phyloP scores from a whole-genome alignment of 805 yeast genomes.

The Starmera dryadoides region DNA sequence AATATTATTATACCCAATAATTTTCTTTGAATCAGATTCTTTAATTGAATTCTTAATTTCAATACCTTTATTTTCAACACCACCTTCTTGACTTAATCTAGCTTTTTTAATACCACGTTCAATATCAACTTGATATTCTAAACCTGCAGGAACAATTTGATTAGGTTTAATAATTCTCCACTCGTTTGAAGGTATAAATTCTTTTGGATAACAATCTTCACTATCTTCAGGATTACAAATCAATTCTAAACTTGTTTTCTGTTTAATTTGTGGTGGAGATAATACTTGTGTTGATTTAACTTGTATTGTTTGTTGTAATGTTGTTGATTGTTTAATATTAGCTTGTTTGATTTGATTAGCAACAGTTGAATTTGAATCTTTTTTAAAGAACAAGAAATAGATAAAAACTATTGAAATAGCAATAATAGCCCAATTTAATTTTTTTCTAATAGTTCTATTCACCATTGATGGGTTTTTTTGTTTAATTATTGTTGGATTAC shows the following conservation, averaged over 20 bases:
- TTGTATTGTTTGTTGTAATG: not conserved
- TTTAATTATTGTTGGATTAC: not conserved
- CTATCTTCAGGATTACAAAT: constrained; percentile 37
- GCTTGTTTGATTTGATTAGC: not conserved
- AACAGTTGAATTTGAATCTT: not conserved
- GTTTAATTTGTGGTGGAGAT: too few relatives aligned
- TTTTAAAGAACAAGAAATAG: not conserved
- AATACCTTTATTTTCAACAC: constrained; percentile 11
- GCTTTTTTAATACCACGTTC: constrained; percentile 71
- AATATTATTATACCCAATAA: constrained; percentile 6
- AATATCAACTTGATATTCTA: constrained; percentile 21
- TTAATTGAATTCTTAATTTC: too few relatives aligned
- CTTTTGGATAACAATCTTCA: constrained; percentile 51
- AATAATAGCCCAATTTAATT: too few relatives aligned
- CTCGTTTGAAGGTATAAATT: constrained; percentile 55
- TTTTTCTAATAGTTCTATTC: not conserved
- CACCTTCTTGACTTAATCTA: constrained; percentile 23
- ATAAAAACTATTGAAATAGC: not conserved
- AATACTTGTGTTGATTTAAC: not conserved
- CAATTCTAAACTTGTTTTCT: constrained; percentile 2
- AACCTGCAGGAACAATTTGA: constrained; percentile 76
- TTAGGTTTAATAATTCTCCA: constrained; percentile 68
- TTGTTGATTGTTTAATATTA: not conserved
- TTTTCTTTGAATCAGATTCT: constrained; percentile 8
- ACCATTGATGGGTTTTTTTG: not conserved